These are phyloP conservation scores for Tuber melanosporum DNA, from an alignment of 495 filamentous ascomycete genomes.

Conservation along the genomic window DNA sequence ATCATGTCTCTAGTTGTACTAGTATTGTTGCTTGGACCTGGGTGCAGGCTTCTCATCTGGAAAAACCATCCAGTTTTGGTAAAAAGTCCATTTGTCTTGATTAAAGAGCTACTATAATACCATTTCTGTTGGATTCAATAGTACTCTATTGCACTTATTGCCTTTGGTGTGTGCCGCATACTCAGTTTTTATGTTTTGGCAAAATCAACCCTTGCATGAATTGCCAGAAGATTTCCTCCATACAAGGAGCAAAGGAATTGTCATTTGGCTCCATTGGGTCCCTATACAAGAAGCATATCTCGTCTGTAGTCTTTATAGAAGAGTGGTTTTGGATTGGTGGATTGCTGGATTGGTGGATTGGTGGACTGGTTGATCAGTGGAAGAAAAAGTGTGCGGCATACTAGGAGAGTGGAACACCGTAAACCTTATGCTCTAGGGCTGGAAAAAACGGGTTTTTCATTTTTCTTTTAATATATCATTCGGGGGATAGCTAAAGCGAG, in stretches of 20 bases:
- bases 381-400: neutral
- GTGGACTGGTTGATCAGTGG: no score
- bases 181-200: neutral
- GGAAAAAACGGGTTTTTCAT: no score
- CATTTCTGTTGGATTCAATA: no score
- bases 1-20: neutral
- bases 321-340: neutral
- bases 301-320: neutral
- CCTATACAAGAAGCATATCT: neutral
- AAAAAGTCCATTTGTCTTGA: neutral
- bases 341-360: no score
- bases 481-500: neutral
- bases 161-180: neutral
- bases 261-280: neutral
- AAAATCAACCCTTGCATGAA: neutral
- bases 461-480: neutral
- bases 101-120: neutral
- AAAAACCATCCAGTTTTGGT: neutral
- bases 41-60: neutral
- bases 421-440: no score
- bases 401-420: no score
- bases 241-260: neutral
- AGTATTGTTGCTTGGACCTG: fast-evolving
- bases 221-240: neutral
- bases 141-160: no score